These are phyloP conservation scores for Hypholoma fasciculare DNA, from an alignment of 768 basidiomycete genomes.

Conservation along the genomic window DNA sequence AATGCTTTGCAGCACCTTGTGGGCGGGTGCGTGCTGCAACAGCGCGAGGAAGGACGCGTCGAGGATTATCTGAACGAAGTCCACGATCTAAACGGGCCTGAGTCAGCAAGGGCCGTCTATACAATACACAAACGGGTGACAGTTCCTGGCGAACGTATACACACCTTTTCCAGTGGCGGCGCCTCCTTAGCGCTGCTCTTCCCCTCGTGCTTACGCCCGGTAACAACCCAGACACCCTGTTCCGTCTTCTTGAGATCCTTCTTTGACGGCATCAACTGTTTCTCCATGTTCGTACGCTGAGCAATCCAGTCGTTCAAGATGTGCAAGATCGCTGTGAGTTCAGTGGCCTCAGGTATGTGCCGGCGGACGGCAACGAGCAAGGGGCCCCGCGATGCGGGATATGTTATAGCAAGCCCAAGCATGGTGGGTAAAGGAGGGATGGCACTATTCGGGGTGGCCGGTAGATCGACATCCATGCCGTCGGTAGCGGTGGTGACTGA, in stretches of 20 bases:
- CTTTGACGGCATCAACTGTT: slow-evolving; percentile 37
- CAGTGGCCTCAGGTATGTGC: slow-evolving; percentile 49
- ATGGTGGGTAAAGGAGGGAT: slow-evolving; percentile 33
- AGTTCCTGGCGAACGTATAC: slow-evolving; percentile 3
- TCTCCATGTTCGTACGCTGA: slow-evolving; percentile 33
- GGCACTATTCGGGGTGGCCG: neutral
- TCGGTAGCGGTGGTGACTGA: slow-evolving; percentile 31
- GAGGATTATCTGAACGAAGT: slow-evolving; percentile 64
- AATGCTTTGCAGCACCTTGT: slow-evolving; percentile 50
- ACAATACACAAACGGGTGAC: neutral
- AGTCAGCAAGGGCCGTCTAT: neutral
- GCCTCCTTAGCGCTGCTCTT: slow-evolving; percentile 22
- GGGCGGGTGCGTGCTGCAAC: slow-evolving; percentile 62
- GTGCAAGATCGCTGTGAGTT: slow-evolving; percentile 43
- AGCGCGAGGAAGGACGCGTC: slow-evolving; percentile 73
- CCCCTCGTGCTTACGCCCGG: slow-evolving; percentile 23
- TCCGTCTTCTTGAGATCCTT: slow-evolving; percentile 40
- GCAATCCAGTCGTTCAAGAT: slow-evolving; percentile 52
- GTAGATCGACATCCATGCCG: slow-evolving; percentile 21
- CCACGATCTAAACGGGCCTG: slow-evolving; percentile 43
- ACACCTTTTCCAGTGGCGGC: slow-evolving; percentile 46
- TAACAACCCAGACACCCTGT: slow-evolving; percentile 38
- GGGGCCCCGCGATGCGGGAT: slow-evolving; percentile 36
- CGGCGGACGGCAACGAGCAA: slow-evolving; percentile 54
- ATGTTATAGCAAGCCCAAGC: slow-evolving; percentile 35